Base-by-base conservation (phyloP, 768 basidiomycete genomes). In the Clitopilus hobsonii region DNA sequence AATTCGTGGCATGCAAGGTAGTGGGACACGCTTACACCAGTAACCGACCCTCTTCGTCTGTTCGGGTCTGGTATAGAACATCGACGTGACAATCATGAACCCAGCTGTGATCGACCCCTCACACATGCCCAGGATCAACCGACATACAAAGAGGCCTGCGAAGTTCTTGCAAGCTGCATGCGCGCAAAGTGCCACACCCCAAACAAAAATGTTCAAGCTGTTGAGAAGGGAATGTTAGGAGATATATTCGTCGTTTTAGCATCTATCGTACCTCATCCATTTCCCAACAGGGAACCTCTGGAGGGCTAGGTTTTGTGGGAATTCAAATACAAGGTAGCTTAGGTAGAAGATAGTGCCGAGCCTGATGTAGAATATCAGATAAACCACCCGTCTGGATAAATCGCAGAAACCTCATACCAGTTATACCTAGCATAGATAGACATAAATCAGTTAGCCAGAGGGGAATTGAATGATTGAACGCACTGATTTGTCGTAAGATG, bases 11-110 rank as follows among this genome's bases (percentile, higher is more conserved):
- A 23, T 36, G 51, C 13, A 25, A 36, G 2, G 32, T 14, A 10
- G n/a, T 11, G 5, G 28, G 32, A 23, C 14, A 23, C 50, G 61
- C 85, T 63, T 71, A 90, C 89, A 89, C 87, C 88, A 90, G 61
- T 88, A 89, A 3, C 89, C 88, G n/a, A 88, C 80, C 4, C 89
- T 79, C 53, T 78, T 71, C 6, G 84, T 89, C 64, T 89, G 86
- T 60, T 91, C 89, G 13, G 75, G 80, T 38, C 86, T 81, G 5
- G 88, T 90, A 63, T 91, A 91, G 62, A 91, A 91, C 88, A 91
- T 91, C 5, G 85, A 83, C 20, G 83, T 88, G 38, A 91, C 85
- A 63, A 90, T 85, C 78, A 90, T 69, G 66, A 91, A 88, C 0
- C 88, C 89, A 0, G 89, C 84, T 0, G 88, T 89, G 58, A 87